These are phyloP conservation scores for Wallacemonas sp. DNA, from an alignment of 208 protist species.

Conservation along the genomic window DNA sequence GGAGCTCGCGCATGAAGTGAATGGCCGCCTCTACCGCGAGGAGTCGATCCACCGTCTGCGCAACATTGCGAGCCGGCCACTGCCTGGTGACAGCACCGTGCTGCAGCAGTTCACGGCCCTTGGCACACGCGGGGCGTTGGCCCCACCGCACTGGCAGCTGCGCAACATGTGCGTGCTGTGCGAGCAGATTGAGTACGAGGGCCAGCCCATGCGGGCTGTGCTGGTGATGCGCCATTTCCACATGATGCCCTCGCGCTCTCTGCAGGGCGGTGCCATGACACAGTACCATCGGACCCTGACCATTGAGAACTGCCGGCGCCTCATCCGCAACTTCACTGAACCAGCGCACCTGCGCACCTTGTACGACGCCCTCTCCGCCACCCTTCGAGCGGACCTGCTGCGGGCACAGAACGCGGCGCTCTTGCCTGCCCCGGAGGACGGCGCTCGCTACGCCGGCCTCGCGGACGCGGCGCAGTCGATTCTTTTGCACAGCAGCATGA, in stretches of 20 bases:
- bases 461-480: not conserved
- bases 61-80: constrained; percentile 68
- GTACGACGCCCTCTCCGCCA: constrained; percentile 44
- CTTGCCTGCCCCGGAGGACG: not conserved
- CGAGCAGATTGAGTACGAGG: constrained; percentile 70
- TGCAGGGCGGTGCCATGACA: constrained; percentile 21
- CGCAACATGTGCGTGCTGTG: constrained; percentile 72
- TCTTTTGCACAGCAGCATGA: not conserved
- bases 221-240: constrained; percentile 59
- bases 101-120: constrained; percentile 79
- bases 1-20: constrained; percentile 24
- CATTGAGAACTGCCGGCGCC: constrained; percentile 67
- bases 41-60: constrained; percentile 61
- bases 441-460: not conserved
- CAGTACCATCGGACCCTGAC: constrained; percentile 54
- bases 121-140: constrained; percentile 67
- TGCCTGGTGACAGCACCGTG: constrained; percentile 56
- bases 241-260: constrained; percentile 18
- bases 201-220: constrained; percentile 67
- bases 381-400: constrained; percentile 43
- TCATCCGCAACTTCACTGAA: constrained; percentile 49
- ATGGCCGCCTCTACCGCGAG: constrained; percentile 37
- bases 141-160: constrained; percentile 73
- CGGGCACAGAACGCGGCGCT: constrained; percentile 12
- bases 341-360: constrained; percentile 43